phyloP scores from a whole-genome alignment of 2,329 filamentous ascomycete genomes.

The Aspergillus eucalypticola region DNA sequence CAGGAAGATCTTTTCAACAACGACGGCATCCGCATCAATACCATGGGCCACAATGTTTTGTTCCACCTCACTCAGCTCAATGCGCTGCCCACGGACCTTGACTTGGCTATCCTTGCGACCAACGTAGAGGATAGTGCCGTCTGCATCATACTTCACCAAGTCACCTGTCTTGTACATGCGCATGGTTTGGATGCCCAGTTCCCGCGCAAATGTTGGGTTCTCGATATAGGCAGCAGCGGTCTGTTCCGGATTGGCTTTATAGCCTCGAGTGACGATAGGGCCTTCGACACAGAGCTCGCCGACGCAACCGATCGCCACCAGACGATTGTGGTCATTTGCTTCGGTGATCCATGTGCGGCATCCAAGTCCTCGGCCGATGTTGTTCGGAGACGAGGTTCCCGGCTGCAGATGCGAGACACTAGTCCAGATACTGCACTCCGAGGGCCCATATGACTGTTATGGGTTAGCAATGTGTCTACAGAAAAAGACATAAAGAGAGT shows the following conservation, averaged over 20 bases:
- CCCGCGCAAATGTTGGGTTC: constrained; percentile 11
- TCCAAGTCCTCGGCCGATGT: constrained; percentile 11
- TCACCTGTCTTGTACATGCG: constrained; percentile 24
- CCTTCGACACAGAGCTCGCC: constrained; percentile 38
- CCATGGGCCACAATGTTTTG: background rate
- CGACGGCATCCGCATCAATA: background rate
- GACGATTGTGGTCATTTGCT: constrained; percentile 13
- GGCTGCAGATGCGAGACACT: constrained; percentile 20
- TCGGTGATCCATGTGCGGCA: constrained; percentile 8
- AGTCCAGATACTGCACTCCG: background rate
- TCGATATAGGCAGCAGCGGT: constrained; percentile 29
- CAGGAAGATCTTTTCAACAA: background rate
- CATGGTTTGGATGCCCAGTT: constrained; percentile 41
- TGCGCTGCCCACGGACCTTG: constrained; percentile 10
- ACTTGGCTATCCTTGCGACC: constrained; percentile 10
- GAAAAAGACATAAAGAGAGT: background rate
- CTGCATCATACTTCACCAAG: background rate
- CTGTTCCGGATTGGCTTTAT: constrained; percentile 35
- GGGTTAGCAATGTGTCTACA: background rate
- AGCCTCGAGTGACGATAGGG: constrained; percentile 24
- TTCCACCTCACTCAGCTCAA: constrained; percentile 9
- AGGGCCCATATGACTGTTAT: background rate
- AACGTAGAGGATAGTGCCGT: constrained; percentile 5
- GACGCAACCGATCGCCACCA: constrained; percentile 20
- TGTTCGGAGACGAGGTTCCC: constrained; percentile 43